Percentiles rank a stretch among this genome's conserved stretches.
Evolutionary conservation across 2,329 filamentous ascomycete genomes (phyloP).

Genomic region (Thelonectria discophora): DNA sequence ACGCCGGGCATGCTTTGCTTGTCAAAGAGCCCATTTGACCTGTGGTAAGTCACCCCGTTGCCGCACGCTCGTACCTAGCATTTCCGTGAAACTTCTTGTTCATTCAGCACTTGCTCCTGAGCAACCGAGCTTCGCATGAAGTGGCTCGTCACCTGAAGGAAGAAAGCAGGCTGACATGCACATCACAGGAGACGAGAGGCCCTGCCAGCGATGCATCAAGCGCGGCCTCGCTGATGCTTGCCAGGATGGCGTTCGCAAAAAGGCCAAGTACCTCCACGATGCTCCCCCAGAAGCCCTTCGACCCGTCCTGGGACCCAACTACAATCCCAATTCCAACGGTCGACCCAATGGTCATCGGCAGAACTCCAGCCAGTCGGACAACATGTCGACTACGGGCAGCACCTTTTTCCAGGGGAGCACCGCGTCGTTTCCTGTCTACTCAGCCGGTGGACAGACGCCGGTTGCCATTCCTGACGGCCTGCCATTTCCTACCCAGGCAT

Average conservation of each 20-base stretch:
- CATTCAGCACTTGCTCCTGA: not conserved
- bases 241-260: slow-evolving; percentile 96
- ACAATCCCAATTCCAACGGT: slow-evolving; percentile 65
- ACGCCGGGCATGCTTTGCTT: slow-evolving; percentile 92
- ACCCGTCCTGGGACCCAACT: slow-evolving; percentile 80
- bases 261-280: slow-evolving; percentile 98
- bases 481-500: slow-evolving; percentile 71
- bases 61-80: slow-evolving; percentile 6
- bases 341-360: slow-evolving; percentile 58
- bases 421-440: slow-evolving; percentile 62
- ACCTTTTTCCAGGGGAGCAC: slow-evolving; percentile 60
- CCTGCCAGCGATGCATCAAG: slow-evolving; percentile 93
- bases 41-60: slow-evolving; percentile 78
- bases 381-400: slow-evolving; percentile 52
- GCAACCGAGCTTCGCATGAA: slow-evolving; percentile 4
- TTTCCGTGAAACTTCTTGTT: slow-evolving; percentile 28
- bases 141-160: slow-evolving; percentile 12
- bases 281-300: slow-evolving; percentile 88
- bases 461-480: slow-evolving; percentile 60
- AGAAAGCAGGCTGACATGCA: slow-evolving; percentile 34
- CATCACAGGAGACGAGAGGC: slow-evolving; percentile 84
- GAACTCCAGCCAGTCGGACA: slow-evolving; percentile 58
- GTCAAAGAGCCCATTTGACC: slow-evolving; percentile 95
- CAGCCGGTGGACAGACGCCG: slow-evolving; percentile 53
- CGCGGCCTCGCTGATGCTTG: slow-evolving; percentile 89